Conservation (phyloP, 2,329 filamentous ascomycete species). For the Fusarium pseudonygamai region DNA sequence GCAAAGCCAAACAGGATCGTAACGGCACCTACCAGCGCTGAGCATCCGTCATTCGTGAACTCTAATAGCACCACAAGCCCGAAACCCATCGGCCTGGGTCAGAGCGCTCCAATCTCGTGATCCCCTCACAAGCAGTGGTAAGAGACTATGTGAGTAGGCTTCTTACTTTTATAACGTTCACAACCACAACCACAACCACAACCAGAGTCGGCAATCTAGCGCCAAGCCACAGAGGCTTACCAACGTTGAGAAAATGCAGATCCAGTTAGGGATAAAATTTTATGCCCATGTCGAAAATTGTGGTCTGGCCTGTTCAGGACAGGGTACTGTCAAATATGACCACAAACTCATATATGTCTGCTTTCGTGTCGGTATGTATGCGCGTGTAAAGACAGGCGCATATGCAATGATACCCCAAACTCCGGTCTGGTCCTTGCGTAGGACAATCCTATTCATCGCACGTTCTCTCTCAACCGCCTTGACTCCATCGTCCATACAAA, state of each 20-base stretch:
- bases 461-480: slow-evolving; percentile 42
- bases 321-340: slow-evolving; percentile 11
- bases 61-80: slow-evolving; percentile 38
- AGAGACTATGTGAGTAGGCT: slow-evolving; percentile 32
- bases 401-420: slow-evolving; percentile 42
- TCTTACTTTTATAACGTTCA: slow-evolving; percentile 41
- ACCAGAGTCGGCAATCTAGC: slow-evolving; percentile 23
- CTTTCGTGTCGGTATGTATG: slow-evolving; percentile 37
- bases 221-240: slow-evolving; percentile 30
- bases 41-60: slow-evolving; percentile 38
- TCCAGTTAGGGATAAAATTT: slow-evolving; percentile 20
- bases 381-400: slow-evolving; percentile 38
- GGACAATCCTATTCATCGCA: slow-evolving; percentile 42
- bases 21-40: slow-evolving; percentile 27
- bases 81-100: slow-evolving; percentile 43
- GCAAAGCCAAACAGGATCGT: slow-evolving; percentile 25
- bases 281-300: slow-evolving; percentile 16
- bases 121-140: slow-evolving; percentile 30
- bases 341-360: slow-evolving; percentile 21
- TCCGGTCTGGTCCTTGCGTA: slow-evolving; percentile 39
- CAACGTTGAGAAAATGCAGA: slow-evolving; percentile 30
- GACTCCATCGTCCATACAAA: slow-evolving; percentile 20
- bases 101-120: slow-evolving; percentile 42
- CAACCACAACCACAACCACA: slow-evolving; percentile 3
- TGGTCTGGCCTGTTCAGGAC: background rate